Base-by-base conservation (phyloP, 1,284 basidiomycete genomes). In the Trichosporon coremiiforme region DNA sequence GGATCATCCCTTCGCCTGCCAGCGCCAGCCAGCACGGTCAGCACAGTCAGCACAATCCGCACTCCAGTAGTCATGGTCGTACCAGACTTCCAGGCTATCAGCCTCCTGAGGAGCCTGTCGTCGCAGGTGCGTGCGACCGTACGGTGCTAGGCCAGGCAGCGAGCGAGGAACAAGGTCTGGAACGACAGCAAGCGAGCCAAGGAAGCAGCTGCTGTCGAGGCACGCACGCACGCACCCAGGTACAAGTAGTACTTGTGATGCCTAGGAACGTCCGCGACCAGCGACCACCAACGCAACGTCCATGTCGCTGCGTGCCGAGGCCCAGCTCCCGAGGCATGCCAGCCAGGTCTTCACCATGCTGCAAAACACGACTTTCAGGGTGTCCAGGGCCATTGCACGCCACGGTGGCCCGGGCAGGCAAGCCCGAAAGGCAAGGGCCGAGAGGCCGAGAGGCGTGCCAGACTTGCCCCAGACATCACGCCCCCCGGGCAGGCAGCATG, bases 371-470 rank as follows among this genome's bases (percentile, higher is more conserved):
- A 53, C 47, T 53, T 53, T 53, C n/a, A 53, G 47, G 47, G 8
- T 2, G 7, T 7, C 20, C 47, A 53, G 47, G 47, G 47, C 2
- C 47, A 45, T 2, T 20, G 1, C 47, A 53, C 47, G 20, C 2
- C 47, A 45, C 20, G 47, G 47, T 22, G 5, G 4, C 20, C 47
- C 22, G 47, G 47, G 47, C 3, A 4, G 20, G 1, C 47, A 10
- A 53, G 47, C 47, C 47, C 47, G 47, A 53, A 53, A 53, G 47
- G 6, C 47, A 53, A 53, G 47, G 47, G 47, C 47, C 47, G 47
- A 53, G 47, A 45, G 41, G 41, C 41, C 15, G 47, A n/a, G 20
- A 53, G 47, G 20, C 15, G 15, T 47, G 7, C 45, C 15, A 47
- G 45, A n/a, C n/a, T 17, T n/a, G 45, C 5, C 45, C 3, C n/a